Base-by-base conservation (phyloP, 345 rosid genomes). In the Jatropha curcas region DNA sequence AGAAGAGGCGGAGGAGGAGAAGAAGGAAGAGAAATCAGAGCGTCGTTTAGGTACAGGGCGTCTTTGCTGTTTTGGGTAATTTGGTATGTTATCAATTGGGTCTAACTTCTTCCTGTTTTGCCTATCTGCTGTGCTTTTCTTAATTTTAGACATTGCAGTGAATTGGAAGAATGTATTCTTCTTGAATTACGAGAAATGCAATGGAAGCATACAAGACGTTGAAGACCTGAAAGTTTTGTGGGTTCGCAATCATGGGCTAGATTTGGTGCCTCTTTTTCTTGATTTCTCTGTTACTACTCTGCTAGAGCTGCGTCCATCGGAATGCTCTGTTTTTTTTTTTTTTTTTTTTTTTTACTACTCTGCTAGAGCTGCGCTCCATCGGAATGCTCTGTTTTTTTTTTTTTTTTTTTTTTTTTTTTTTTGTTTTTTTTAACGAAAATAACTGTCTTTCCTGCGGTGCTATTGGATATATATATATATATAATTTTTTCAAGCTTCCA, bases 11-110 rank as follows among this genome's bases (percentile, higher is more conserved):
- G 68, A 48, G n/a, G 33, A 31, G 10, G 43, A 34, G 41, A 41
- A 73, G 61, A 76, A 63, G n/a, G 65, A 45, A 9, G 81, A 77
- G 74, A 81, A 81, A 67, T 77, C 79, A 28, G 81, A 70, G 73
- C 79, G 84, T 14, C 76, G 81, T 68, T 67, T 71, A 70, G 84
- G 71, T 5, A 74, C 65, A 12, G 81, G 79, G 34, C 79, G 73
- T 25, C 84, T 63, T 1, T 39, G 76, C 56, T 74, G 79, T 70
- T 74, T 76, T 39, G 68, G 28, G 57, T 71, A 71, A 51, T 33
- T 39, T 28, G 76, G 71, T 65, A 77, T 62, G 66, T 66, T 27
- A 62, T 77, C 79, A 27, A 81, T 74, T 67, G 50, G 63, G 30
- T 52, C 31, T 11, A 70, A 11, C 43, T 63, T 71, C 53, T 60